phyloP scores from a whole-genome alignment of 2,329 filamentous ascomycete genomes.

The Exophiala sp. region DNA sequence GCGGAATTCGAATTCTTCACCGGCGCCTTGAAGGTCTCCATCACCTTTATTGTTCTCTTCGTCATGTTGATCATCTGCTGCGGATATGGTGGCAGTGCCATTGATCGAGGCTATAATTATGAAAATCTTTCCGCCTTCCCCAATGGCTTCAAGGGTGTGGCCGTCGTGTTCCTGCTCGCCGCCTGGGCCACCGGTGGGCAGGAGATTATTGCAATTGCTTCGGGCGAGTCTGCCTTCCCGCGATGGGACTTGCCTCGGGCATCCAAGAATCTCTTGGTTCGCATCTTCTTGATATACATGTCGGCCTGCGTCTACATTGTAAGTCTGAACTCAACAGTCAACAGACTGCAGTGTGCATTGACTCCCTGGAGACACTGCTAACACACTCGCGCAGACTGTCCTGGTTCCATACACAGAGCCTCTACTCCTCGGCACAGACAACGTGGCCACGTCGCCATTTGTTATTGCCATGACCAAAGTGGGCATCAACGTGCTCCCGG shows the following conservation, averaged over 20 bases:
- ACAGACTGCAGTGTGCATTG: too few relatives aligned
- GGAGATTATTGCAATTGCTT: constrained; percentile 52
- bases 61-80: constrained; percentile 32
- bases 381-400: constrained; percentile 35
- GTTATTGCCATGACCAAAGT: constrained; percentile 86
- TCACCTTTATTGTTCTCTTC: constrained; percentile 33
- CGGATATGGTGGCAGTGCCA: constrained; percentile 25
- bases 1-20: constrained; percentile 13
- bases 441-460: constrained; percentile 66
- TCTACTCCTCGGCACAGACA: constrained; percentile 41
- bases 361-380: too few relatives aligned
- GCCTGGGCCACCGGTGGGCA: constrained; percentile 36
- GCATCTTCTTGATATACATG: constrained; percentile 40
- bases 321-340: too few relatives aligned
- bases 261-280: constrained; percentile 47
- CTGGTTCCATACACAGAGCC: constrained; percentile 53
- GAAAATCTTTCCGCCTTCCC: constrained; percentile 30
- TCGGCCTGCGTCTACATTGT: too few relatives aligned
- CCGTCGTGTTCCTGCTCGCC: constrained; percentile 34
- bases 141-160: constrained; percentile 35
- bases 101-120: constrained; percentile 3
- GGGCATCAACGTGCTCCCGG: constrained; percentile 71
- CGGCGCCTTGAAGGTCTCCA: constrained; percentile 33
- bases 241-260: constrained; percentile 49
- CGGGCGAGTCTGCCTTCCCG: constrained; percentile 49